Base-by-base conservation (phyloP, 495 filamentous ascomycete species). In the Penicillium pulvis region DNA sequence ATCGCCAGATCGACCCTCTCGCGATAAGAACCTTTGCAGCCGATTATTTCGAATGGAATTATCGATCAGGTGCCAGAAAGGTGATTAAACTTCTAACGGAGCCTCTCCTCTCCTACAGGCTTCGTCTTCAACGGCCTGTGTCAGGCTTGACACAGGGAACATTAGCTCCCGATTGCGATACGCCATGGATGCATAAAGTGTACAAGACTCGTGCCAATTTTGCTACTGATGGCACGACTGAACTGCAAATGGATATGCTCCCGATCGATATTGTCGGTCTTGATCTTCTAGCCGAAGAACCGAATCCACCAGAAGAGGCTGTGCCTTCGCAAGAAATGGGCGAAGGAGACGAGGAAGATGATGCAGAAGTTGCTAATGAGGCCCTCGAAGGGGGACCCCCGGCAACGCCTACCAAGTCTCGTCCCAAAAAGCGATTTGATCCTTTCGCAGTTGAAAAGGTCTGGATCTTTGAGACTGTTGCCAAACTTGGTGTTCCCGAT, bases 21-120 rank as follows among this genome's bases (percentile, higher is more conserved):
- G 86, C 83, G 0, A 74, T 98, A 23, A 78, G 94, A 20, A 74
- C 74, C 20, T 96, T 94, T 68, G 83, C 88, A 10, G 79, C 83
- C 1, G 85, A 93, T 47, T 84, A 88, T 0, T 97, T 98, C 56
- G 90, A 93, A 52, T 98, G 94, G 94, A 83, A 77, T 3, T 87
- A 86, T 62, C 81, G 82, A 31, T 81, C 78, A 42, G 95, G 93
- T 0, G 92, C 93, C 4, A 83, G 87, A 57, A 96, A 97, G 62
- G 88, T 95, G 53, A 89, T 96, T 45, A 82, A 86, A 28, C 87
- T 88, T 39, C 72, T 98, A 26, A 90, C 92, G 1, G 90, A 92
- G 17, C 87, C 89, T 33, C 73, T 97, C 7, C 71, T 97, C 44
- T 81, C 87, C 1, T 82, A 86, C 47, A 81, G 82, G 57, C 76